Base-by-base conservation (phyloP, 176 grass and related monocot species). In the Avena atlantica region DNA sequence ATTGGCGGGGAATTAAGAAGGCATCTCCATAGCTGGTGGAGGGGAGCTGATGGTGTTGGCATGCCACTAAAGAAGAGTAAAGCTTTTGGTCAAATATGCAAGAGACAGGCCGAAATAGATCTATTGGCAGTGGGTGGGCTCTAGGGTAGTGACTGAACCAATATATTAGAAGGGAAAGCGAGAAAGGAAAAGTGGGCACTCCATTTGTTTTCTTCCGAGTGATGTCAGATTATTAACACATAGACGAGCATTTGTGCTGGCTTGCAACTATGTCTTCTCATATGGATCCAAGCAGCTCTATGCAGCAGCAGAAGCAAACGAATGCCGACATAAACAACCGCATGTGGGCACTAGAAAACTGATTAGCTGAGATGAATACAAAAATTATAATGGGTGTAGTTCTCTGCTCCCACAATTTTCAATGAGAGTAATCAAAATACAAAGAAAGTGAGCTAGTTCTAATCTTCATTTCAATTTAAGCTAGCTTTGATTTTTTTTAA, bases 141-240 rank as follows among this genome's bases (percentile, higher is more conserved):
- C 63, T 74, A 71, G 67, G 83, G 56, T 87, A 88, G 90, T 86
- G 90, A 91, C 83, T n/a, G 64, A 91, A 91, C 47, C 64, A 88
- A 66, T 86, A 86, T 86, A 72, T 37, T 55, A 88, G 58, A 48
- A 21, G 82, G 55, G 14, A 88, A 82, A 86, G 82, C 27, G 27
- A 57, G 78, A 49, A 69, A 12, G 56, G 55, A 50, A 78, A 86
- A 78, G 78, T 59, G 90, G 45, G 56, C 68, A 40, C 19, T 78
- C 29, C 86, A 82, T 78, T 82, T 86, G 13, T 78, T 85, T 81
- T 85, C 65, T 81, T 34, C 63, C 1, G 48, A 19, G 48, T 86
- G 86, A 91, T 86, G 83, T 83, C 86, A 91, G 75, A 70, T 56
- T 56, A 21, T 47, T 47, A 29, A 60, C 82, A 82, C 82, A 85